Evolutionary conservation across 768 basidiomycete genomes (phyloP), one percentile per base, ranked within the genome.

Genomic region (Ramaria rubella): DNA sequence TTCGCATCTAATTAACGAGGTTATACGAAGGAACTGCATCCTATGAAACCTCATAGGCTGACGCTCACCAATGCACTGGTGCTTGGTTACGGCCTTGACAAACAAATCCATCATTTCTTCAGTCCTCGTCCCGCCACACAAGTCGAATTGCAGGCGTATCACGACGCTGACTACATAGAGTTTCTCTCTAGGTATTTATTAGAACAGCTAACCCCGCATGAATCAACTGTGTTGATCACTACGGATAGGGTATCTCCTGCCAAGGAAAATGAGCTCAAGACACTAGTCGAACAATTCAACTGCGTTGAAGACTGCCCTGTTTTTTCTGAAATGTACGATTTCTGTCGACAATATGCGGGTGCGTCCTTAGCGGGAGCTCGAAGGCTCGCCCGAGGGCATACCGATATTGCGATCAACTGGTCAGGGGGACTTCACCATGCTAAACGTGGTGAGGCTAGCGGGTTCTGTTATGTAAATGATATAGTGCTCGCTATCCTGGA

Each of bases 331-430:
- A 83, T 97, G 79, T 98, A 88, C 65, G 86, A 94, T 53, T 99
- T 96, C 61, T 95, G 91, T 69, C 81, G 83, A 45, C 87, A 94
- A 82, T 99, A 96, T 69, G 81, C 95, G 1, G 96, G 96, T 0
- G 94, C 81, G 0, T 94, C 91, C 1, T 75, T 99, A 19, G 90
- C 92, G 17, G 96, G 89, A 1, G 94, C 94, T 9, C 76, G 93
- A 19, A 94, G 93, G 68, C 77, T 98, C 2, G 84, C 82, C 51
- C 79, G 87, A 2, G 92, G 91, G 1, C 67, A 85, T 2, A 92
- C 94, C 17, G 96, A 99, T 70, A 97, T 95, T 42, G 96, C 96
- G 0, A 92, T 99, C 64, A 98, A 97, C 66, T 99, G 96, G 96
- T 94, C 94, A 21, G 96, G 96, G 1, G 96, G 96, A 0, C 78